Conservation (phyloP, 108 stramenopile genomes). For the Poteriospumella lacustris region DNA sequence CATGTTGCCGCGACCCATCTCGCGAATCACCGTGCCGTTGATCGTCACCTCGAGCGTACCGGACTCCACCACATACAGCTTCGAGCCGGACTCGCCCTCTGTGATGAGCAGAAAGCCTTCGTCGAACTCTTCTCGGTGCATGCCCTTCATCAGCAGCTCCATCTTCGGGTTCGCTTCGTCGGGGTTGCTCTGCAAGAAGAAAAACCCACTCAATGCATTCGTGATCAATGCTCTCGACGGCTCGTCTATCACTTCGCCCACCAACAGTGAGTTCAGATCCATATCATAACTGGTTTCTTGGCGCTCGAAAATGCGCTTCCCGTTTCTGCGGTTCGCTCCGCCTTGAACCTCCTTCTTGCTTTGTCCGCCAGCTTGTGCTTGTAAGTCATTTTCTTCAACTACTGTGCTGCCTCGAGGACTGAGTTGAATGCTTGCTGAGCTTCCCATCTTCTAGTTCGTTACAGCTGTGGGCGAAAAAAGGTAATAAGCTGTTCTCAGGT, state of each 20-base stretch:
- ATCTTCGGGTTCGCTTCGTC: conserved; percentile 21
- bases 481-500: too few species aligned
- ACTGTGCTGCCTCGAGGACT: background rate
- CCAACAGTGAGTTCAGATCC: background rate
- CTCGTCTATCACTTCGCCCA: background rate
- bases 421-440: background rate
- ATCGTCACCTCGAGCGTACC: conserved; percentile 47
- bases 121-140: conserved; percentile 2
- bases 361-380: background rate
- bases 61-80: conserved; percentile 50
- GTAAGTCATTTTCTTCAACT: background rate
- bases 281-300: conserved; percentile 10
- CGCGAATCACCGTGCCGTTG: conserved; percentile 35
- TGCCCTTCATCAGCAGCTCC: conserved; percentile 20
- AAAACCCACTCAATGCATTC: conserved; percentile 27
- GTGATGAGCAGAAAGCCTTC: conserved; percentile 32
- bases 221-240: background rate
- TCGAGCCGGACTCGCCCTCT: conserved; percentile 49
- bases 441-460: too few species aligned
- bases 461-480: too few species aligned
- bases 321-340: background rate
- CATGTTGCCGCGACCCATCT: conserved; percentile 39
- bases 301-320: conserved; percentile 16
- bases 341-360: background rate
- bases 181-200: background rate